Evolutionary conservation across 2,329 filamentous ascomycete genomes (phyloP).

Genomic region (Botrytis squamosa): DNA sequence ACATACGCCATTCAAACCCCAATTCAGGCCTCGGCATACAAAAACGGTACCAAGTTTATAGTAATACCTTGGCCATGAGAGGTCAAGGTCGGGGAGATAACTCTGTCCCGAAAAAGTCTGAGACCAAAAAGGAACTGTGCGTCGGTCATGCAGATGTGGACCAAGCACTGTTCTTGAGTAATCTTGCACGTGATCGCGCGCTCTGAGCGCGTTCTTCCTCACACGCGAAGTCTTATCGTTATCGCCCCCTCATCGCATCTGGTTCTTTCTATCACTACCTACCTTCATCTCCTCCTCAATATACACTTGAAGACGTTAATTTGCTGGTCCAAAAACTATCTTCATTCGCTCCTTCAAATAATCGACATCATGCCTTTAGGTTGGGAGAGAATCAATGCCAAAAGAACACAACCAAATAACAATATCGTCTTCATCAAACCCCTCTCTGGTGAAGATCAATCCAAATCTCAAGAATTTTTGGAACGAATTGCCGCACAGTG

Average conservation of each 20-base stretch:
- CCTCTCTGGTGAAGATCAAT: slow-evolving; percentile 61
- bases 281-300: not conserved
- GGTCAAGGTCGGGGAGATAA: slow-evolving; percentile 14
- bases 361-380: slow-evolving; percentile 65
- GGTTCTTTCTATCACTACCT: not conserved
- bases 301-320: not conserved
- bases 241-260: not conserved
- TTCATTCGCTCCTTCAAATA: not conserved
- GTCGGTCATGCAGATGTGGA: not conserved
- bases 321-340: not conserved
- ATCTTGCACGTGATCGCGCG: not conserved
- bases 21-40: not conserved
- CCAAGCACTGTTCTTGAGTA: not conserved
- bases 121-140: not conserved
- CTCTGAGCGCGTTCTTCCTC: not conserved
- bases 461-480: slow-evolving; percentile 66
- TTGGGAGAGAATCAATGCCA: slow-evolving; percentile 76
- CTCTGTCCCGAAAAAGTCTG: not conserved
- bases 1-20: not conserved
- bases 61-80: not conserved
- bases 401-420: slow-evolving; percentile 69
- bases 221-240: not conserved
- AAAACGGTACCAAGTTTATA: not conserved
- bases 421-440: slow-evolving; percentile 85
- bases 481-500: slow-evolving; percentile 80